These are phyloP conservation scores for Leccinum laetum DNA, from an alignment of 1,284 basidiomycete species.

Conservation along the genomic window DNA sequence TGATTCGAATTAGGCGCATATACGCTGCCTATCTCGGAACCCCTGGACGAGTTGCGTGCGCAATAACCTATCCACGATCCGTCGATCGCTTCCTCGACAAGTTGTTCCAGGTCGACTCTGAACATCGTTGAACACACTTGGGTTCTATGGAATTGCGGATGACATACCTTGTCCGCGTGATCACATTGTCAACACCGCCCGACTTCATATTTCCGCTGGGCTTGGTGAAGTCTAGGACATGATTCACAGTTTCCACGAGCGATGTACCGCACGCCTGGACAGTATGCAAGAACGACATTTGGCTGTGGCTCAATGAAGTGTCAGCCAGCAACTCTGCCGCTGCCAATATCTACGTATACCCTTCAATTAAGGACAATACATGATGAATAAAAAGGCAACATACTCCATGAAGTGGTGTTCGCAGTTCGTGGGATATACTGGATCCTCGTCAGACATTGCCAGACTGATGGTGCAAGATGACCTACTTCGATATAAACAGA, in stretches of 20 bases:
- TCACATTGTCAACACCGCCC: slow-evolving; percentile 73
- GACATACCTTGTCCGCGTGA: slow-evolving; percentile 60
- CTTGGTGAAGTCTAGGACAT: slow-evolving; percentile 97
- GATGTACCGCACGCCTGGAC: slow-evolving; percentile 87
- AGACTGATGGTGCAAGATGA: slow-evolving; percentile 5
- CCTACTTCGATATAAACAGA: slow-evolving; percentile 87
- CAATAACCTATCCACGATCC: slow-evolving; percentile 95
- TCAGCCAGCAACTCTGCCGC: slow-evolving; percentile 89
- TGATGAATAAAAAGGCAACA: slow-evolving; percentile 16
- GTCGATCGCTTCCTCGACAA: slow-evolving; percentile 95
- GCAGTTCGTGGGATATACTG: slow-evolving; percentile 93
- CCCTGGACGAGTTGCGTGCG: slow-evolving; percentile 67
- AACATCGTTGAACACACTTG: background rate
- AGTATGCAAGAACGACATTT: slow-evolving; percentile 87
- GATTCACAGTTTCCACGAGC: slow-evolving; percentile 89
- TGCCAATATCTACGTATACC: slow-evolving; percentile 67
- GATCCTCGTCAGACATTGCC: slow-evolving; percentile 9
- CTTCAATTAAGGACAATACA: slow-evolving; percentile 8
- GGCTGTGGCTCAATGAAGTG: slow-evolving; percentile 78
- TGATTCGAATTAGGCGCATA: slow-evolving; percentile 74
- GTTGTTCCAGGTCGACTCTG: slow-evolving; percentile 84
- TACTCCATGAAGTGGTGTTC: slow-evolving; percentile 88
- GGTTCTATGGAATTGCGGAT: background rate
- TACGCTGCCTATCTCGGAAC: slow-evolving; percentile 87
- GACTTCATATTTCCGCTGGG: slow-evolving; percentile 85